Evolutionary conservation across 2,329 filamentous ascomycete genomes (phyloP).

Genomic region (Epichloe baconii): DNA sequence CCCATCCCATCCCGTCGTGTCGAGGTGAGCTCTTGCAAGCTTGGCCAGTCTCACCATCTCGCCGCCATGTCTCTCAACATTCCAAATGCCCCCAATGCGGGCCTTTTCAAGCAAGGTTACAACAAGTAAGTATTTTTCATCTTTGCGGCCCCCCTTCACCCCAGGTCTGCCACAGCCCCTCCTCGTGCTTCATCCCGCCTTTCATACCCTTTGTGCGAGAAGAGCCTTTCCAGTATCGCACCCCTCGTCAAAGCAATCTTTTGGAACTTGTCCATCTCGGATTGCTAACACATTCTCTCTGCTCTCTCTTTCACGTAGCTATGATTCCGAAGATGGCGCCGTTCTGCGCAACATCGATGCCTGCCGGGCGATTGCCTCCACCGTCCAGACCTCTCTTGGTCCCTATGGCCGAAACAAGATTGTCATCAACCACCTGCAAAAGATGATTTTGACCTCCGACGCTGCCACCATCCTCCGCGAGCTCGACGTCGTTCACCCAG

Average conservation of each 20-base stretch:
- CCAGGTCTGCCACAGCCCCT: constrained; percentile 7
- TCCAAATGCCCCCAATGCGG: constrained; percentile 82
- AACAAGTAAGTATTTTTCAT: constrained; percentile 56
- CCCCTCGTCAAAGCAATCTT: too few relatives aligned
- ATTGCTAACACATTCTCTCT: constrained; percentile 1
- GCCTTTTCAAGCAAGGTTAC: constrained; percentile 93
- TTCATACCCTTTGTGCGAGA: not conserved
- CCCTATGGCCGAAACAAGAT: constrained; percentile 99
- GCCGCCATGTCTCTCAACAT: constrained; percentile 83
- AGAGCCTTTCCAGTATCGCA: too few relatives aligned
- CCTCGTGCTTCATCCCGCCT: not conserved
- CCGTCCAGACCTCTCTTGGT: constrained; percentile 91
- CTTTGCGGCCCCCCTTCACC: not conserved
- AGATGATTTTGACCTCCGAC: constrained; percentile 98
- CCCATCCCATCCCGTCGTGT: not conserved
- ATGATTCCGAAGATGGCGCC: constrained; percentile 97
- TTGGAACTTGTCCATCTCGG: not conserved
- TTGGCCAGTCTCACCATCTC: constrained; percentile 8
- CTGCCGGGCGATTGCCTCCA: constrained; percentile 88
- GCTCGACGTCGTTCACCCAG: constrained; percentile 95
- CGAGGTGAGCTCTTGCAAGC: constrained; percentile 7
- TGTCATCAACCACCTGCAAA: constrained; percentile 98
- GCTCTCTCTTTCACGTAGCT: constrained; percentile 45
- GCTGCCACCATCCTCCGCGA: constrained; percentile 95
- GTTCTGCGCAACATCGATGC: constrained; percentile 98